Percentiles rank a stretch among this genome's conserved stretches.
Conservation (phyloP, 257 asterid species). For the Cinchona pubescens region DNA sequence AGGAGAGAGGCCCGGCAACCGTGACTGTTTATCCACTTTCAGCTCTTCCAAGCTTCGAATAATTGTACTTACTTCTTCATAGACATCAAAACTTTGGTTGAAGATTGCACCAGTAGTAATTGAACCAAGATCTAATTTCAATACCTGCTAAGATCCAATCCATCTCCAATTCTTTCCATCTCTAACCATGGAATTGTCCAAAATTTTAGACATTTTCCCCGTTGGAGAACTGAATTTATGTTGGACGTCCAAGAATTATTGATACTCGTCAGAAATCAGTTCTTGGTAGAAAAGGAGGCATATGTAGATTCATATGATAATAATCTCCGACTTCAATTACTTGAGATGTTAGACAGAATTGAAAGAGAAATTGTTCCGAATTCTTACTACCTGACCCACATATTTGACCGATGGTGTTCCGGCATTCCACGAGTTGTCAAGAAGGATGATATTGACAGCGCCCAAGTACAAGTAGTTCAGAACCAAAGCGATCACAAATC, state of each 20-base stretch:
- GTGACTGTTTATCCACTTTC: constrained; percentile 56
- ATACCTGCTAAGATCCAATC: constrained; percentile 55
- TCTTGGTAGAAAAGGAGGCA: constrained; percentile 36
- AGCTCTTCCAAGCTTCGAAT: constrained; percentile 72
- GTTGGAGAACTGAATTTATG: constrained; percentile 48
- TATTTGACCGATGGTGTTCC: constrained; percentile 51
- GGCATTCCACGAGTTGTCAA: constrained; percentile 53
- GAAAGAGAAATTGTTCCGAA: constrained; percentile 68
- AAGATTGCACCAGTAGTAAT: constrained; percentile 45
- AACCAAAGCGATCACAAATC: constrained; percentile 55
- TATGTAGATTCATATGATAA: constrained; percentile 39
- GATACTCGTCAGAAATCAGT: constrained; percentile 60
- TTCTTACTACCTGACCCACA: constrained; percentile 27
- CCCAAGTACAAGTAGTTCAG: constrained; percentile 57
- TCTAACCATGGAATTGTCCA: constrained; percentile 61
- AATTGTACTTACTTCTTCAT: constrained; percentile 64
- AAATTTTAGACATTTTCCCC: constrained; percentile 75
- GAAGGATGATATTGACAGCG: constrained; percentile 63
- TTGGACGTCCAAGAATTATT: constrained; percentile 64
- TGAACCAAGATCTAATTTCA: constrained; percentile 73
- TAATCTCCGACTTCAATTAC: constrained; percentile 46
- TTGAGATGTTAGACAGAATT: constrained; percentile 59
- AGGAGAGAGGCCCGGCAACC: no score
- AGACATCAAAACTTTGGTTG: constrained; percentile 52
- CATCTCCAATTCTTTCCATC: constrained; percentile 44